phyloP scores from a whole-genome alignment of 1,284 basidiomycete species.

The Pseudozyma sp. region DNA sequence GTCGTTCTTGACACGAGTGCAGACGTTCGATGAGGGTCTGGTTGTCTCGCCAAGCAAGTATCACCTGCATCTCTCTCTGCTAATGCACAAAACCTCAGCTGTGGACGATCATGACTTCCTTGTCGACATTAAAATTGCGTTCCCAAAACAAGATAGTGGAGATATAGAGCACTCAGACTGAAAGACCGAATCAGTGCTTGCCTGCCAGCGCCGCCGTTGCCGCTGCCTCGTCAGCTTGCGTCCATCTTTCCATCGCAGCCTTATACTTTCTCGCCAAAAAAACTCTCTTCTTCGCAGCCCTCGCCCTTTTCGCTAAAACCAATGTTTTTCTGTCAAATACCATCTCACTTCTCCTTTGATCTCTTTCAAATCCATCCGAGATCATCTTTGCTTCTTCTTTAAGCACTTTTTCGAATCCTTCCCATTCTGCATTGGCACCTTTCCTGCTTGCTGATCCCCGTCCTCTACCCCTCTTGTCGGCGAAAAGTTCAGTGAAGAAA shows the following conservation, averaged over 20 bases:
- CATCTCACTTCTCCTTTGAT: slow-evolving; percentile 48
- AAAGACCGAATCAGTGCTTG: no score
- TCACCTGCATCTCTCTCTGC: neutral
- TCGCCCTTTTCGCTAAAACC: slow-evolving; percentile 51
- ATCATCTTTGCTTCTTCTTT: slow-evolving; percentile 10
- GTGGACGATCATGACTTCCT: no score
- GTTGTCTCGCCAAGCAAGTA: slow-evolving; percentile 11
- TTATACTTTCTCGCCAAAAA: slow-evolving; percentile 23
- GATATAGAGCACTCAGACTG: no score
- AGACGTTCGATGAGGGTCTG: neutral
- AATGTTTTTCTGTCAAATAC: slow-evolving; percentile 52
- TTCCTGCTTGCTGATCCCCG: neutral
- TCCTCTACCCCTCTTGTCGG: slow-evolving; percentile 2
- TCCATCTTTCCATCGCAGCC: slow-evolving; percentile 20
- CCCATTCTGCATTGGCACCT: neutral
- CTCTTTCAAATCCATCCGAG: slow-evolving; percentile 41
- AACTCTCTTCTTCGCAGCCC: slow-evolving; percentile 40
- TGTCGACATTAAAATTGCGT: no score
- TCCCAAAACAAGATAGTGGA: no score
- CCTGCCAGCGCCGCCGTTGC: no score
- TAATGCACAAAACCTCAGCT: no score
- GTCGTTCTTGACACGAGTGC: neutral
- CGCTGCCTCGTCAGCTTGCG: neutral
- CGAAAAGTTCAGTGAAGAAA: slow-evolving; percentile 2
- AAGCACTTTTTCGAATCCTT: slow-evolving; percentile 16